Evolutionary conservation across 2,329 filamentous ascomycete genomes (phyloP), one percentile per base, ranked within the genome.

Genomic region (Magnaporthiopsis incrustans): DNA sequence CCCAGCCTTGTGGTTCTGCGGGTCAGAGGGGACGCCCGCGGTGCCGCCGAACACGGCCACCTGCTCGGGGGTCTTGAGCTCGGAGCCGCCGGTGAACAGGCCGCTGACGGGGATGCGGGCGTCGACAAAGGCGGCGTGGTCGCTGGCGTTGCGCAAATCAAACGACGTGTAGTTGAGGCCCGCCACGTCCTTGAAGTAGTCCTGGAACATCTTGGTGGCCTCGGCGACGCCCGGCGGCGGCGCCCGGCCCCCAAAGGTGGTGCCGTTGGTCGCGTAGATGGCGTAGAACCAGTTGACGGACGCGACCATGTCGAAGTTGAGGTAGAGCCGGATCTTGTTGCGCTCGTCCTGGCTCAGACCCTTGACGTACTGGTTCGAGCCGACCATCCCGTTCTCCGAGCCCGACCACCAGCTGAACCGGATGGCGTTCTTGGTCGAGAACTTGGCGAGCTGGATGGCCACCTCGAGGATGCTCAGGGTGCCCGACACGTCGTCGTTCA

Each of bases 401-500:
- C 81, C 73, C 2, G 83, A 81, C 84, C 85, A 89, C 78, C 83
- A 89, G 65, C 76, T 79, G 73, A 89, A 87, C 65, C 85, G 82
- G 57, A 81, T 77, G 22, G 78, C 76, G 67, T 83, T 80, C 65
- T 86, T 73, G 64, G 79, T 64, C 44, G 60, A 30, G 12, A 63
- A 58, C 22, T 56, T 56, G 30, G 80, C 74, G 64, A 89, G 76
- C 67, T 86, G 84, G 2, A 79, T 81, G 1, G 86, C 86, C 11
- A 89, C 77, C 71, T 89, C 86, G 56, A 89, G 80, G 6, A 89
- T 76, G 0, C 84, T 82, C 64, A 86, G 70, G 44, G 82, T 85
- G 64, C 89, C 89, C 3, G 86, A 88, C 60, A 89, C 89, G 70
- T 92, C 88, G 69, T 92, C 89, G 73, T 92, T 92, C 79, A 92